Evolutionary conservation across 352 stramenopile species (phyloP), one percentile per base, ranked within the genome.

Genomic region (Phytophthora colocasiae): DNA sequence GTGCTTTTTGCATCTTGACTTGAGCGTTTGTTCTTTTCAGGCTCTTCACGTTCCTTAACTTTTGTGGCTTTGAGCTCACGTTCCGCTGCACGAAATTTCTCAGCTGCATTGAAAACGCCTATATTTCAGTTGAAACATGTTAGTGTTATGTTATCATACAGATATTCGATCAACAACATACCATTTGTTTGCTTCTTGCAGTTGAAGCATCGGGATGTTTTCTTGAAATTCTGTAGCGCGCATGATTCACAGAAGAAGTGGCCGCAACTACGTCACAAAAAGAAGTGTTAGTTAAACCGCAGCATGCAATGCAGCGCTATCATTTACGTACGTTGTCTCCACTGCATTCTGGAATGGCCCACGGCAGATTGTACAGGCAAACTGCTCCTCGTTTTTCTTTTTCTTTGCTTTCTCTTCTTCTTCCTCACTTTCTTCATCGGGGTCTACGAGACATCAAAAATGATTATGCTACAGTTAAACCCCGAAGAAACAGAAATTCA

Each of bases 161-260:
- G 1, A 12, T 36, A 36, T 7, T 34, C 29, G 10, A 14, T 52
- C 32, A 43, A 4, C 1, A 8, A 29, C 58, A 15, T 50, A 91
- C 85, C 93, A 69, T 97, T 95, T 11, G 95, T 98, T 66, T 98
- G 91, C 59, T 98, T 98, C 51, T 84, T 81, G 75, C 97, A 99
- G 62, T 98, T 96, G 64, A 96, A 97, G 72, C 97, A 99, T 22
- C 83, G 77, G 9, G 80, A 87, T 3, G 79, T 87, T 54, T 95
- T 96, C 47, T 85, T 88, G 52, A 90, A 93, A 19, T 90, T 78
- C 61, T 93, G 85, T 34, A 98, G 71, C 26, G 97, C 95, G 55
- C 97, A 99, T 19, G 78, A 52, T 69, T 98, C 83, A 58, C 97
- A 99, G 79, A 99, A 99, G 69, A 98, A 99, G 73, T 99, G 97